Conservation (phyloP, 495 filamentous ascomycete genomes). For the Beverwykella pulmonaria region DNA sequence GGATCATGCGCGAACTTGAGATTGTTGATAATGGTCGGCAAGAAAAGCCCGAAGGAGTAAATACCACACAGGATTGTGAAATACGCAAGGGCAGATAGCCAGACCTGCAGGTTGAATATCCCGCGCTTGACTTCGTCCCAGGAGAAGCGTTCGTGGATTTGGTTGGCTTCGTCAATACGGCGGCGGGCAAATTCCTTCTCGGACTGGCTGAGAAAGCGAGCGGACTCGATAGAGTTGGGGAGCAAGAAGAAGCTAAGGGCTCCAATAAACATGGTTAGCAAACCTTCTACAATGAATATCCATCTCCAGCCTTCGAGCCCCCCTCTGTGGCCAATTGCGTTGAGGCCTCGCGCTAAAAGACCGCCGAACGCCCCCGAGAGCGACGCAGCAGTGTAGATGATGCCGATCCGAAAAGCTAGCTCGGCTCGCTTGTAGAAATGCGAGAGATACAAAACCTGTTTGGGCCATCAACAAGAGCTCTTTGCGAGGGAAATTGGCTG, state of each 20-base stretch:
- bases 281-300: slow-evolving; percentile 36
- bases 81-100: slow-evolving; percentile 50
- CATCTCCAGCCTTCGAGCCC: slow-evolving; percentile 38
- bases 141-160: slow-evolving; percentile 35
- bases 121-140: slow-evolving; percentile 37
- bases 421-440: slow-evolving; percentile 32
- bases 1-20: slow-evolving; percentile 41
- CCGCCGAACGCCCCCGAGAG: slow-evolving; percentile 37
- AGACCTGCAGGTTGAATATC: slow-evolving; percentile 40
- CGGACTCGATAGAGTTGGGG: slow-evolving; percentile 32
- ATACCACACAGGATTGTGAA: slow-evolving; percentile 37
- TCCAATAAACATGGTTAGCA: slow-evolving; percentile 25
- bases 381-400: slow-evolving; percentile 36
- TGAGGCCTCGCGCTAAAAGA: slow-evolving; percentile 23
- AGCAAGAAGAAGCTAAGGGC: slow-evolving; percentile 9
- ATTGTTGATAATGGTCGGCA: slow-evolving; percentile 37
- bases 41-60: slow-evolving; percentile 38
- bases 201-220: slow-evolving; percentile 20
- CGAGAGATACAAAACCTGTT: slow-evolving; percentile 44
- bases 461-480: neutral
- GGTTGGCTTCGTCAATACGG: slow-evolving; percentile 45
- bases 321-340: slow-evolving; percentile 38
- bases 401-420: slow-evolving; percentile 32
- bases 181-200: slow-evolving; percentile 47
- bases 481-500: neutral